These are phyloP conservation scores for Tremellales sp. DNA, from an alignment of 1,284 basidiomycete species.

Conservation along the genomic window DNA sequence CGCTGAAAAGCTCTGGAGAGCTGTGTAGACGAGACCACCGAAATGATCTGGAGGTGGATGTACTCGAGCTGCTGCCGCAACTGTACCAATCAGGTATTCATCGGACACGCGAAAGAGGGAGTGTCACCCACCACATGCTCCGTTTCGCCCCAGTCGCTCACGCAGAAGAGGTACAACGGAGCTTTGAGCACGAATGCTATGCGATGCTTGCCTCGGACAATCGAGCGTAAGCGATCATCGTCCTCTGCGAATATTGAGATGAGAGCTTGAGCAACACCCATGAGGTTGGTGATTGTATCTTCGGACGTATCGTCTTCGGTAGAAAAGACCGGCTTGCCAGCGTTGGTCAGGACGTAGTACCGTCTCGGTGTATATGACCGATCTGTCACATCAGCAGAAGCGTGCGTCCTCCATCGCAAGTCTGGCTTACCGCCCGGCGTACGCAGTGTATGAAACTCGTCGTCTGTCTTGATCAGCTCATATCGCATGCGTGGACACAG, in stretches of 20 bases:
- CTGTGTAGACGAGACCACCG: slow-evolving; percentile 80
- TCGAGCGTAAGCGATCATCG: slow-evolving; percentile 66
- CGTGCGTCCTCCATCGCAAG: too few relatives aligned
- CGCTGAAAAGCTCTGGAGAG: slow-evolving; percentile 79
- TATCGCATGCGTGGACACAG: too few relatives aligned
- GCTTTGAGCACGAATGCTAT: slow-evolving; percentile 81
- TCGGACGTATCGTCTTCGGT: slow-evolving; percentile 55
- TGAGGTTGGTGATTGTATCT: slow-evolving; percentile 68
- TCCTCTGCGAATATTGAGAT: slow-evolving; percentile 81
- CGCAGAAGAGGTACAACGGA: slow-evolving; percentile 86
- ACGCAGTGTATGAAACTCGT: too few relatives aligned
- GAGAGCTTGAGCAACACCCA: slow-evolving; percentile 91
- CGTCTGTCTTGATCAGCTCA: too few relatives aligned
- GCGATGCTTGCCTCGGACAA: slow-evolving; percentile 57
- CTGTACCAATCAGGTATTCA: too few relatives aligned
- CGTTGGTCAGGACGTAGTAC: slow-evolving; percentile 89
- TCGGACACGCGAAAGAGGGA: background rate
- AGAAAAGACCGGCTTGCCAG: slow-evolving; percentile 87
- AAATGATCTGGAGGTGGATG: slow-evolving; percentile 85
- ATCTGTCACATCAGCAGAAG: too few relatives aligned
- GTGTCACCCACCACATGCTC: slow-evolving; percentile 75
- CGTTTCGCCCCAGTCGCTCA: slow-evolving; percentile 87
- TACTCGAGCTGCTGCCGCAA: slow-evolving; percentile 90
- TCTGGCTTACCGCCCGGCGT: too few relatives aligned
- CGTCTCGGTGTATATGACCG: slow-evolving; percentile 52